Percentiles rank a stretch among this genome's conserved stretches.
Conservation (phyloP, 768 basidiomycete species). For the Leccinum incarnatum region DNA sequence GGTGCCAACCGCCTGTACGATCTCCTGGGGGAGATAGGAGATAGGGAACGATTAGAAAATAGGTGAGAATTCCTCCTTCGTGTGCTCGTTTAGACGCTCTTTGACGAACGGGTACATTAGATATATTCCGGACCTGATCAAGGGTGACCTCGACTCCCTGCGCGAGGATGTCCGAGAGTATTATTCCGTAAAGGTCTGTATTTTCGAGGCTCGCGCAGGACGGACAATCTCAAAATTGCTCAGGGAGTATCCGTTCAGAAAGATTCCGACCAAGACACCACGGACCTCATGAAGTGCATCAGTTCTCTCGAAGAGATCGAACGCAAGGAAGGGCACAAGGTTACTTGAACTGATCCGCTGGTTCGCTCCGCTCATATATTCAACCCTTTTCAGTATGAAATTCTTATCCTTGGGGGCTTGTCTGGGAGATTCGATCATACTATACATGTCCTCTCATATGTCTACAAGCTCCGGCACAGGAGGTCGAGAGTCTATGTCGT, state of each 20-base stretch:
- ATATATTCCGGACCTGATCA: slow-evolving; percentile 81
- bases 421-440: slow-evolving; percentile 94
- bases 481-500: slow-evolving; percentile 66
- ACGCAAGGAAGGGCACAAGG: slow-evolving; percentile 35
- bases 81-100: not conserved
- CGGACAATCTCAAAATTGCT: not conserved
- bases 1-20: slow-evolving; percentile 86
- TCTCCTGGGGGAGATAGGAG: slow-evolving; percentile 21
- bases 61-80: slow-evolving; percentile 10
- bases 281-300: slow-evolving; percentile 95
- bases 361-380: not conserved
- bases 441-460: slow-evolving; percentile 78
- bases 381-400: slow-evolving; percentile 46
- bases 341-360: slow-evolving; percentile 17
- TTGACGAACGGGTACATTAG: slow-evolving; percentile 34
- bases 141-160: slow-evolving; percentile 92
- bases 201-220: not conserved
- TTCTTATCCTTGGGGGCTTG: slow-evolving; percentile 84
- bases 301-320: slow-evolving; percentile 59
- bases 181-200: slow-evolving; percentile 58
- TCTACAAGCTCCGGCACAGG: slow-evolving; percentile 72
- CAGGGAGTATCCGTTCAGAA: slow-evolving; percentile 67
- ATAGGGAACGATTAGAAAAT: slow-evolving; percentile 8
- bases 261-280: slow-evolving; percentile 79
- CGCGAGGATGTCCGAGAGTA: slow-evolving; percentile 67